Evolutionary conservation across 2,329 filamentous ascomycete species (phyloP).

Genomic region (Ophiostoma ulmi): DNA sequence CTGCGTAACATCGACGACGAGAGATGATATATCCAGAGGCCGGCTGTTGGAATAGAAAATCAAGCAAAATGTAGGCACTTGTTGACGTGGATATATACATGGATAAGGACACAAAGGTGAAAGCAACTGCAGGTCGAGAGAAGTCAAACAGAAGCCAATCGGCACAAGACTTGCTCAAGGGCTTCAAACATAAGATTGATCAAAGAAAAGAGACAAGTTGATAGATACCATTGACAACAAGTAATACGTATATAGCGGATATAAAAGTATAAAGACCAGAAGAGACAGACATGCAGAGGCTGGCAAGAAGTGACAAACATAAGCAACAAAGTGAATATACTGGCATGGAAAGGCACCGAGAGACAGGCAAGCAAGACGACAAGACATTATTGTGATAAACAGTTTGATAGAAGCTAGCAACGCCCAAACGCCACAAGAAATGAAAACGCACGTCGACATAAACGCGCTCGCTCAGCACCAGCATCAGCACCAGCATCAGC

Average conservation of each 20-base stretch:
- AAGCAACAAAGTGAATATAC: neutral
- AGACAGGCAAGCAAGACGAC: neutral
- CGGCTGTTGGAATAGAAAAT: no score
- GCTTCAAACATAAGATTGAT: no score
- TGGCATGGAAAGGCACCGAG: neutral
- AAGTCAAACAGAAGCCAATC: no score
- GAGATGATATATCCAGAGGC: neutral
- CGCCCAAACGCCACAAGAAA: conserved; percentile 14
- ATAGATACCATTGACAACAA: neutral
- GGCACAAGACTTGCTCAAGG: no score
- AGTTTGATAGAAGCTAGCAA: conserved; percentile 8
- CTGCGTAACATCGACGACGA: neutral
- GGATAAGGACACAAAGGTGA: no score
- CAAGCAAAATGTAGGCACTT: no score
- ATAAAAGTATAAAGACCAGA: neutral
- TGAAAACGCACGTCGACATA: neutral
- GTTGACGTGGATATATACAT: no score
- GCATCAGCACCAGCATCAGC: neutral
- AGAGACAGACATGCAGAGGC: neutral
- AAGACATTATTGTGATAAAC: neutral
- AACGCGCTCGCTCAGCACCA: neutral
- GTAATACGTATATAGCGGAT: neutral
- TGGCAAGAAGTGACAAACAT: neutral
- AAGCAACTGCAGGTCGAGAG: no score
- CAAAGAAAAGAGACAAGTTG: neutral